These are phyloP conservation scores for Crithidia expoeki DNA, from an alignment of 208 protist genomes.

Conservation along the genomic window DNA sequence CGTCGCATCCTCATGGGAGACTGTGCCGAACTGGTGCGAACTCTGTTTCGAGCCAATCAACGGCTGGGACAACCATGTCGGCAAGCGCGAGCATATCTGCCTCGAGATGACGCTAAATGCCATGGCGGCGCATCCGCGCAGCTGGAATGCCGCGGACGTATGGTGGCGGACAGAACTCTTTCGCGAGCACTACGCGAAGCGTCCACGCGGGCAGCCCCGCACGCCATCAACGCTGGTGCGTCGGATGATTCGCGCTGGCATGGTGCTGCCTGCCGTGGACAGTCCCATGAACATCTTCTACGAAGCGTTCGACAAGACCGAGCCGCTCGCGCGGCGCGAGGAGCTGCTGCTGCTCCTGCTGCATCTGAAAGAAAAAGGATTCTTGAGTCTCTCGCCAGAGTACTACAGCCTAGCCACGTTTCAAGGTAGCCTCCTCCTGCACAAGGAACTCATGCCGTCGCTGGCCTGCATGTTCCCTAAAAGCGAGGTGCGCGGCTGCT, in stretches of 20 bases:
- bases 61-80: conserved; percentile 69
- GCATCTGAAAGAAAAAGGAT: conserved; percentile 25
- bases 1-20: conserved; percentile 26
- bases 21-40: conserved; percentile 57
- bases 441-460: conserved; percentile 60
- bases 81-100: conserved; percentile 86
- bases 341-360: conserved; percentile 29
- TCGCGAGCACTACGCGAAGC: conserved; percentile 21
- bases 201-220: conserved; percentile 29
- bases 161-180: conserved; percentile 45
- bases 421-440: conserved; percentile 56
- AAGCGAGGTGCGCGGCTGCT: conserved; percentile 65
- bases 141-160: conserved; percentile 42
- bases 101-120: conserved; percentile 73
- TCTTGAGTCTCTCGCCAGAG: conserved; percentile 45
- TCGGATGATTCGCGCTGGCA: conserved; percentile 17
- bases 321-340: conserved; percentile 25
- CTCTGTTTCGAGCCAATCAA: conserved; percentile 76
- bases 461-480: conserved; percentile 71
- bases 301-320: conserved; percentile 37
- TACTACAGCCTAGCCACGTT: conserved; percentile 28
- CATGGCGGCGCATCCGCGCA: conserved; percentile 36
- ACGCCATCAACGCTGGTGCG: conserved; percentile 13
- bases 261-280: conserved; percentile 25
- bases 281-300: conserved; percentile 37